Conservation (phyloP, 148 eudicot species). For the Rhododendron henanense region DNA sequence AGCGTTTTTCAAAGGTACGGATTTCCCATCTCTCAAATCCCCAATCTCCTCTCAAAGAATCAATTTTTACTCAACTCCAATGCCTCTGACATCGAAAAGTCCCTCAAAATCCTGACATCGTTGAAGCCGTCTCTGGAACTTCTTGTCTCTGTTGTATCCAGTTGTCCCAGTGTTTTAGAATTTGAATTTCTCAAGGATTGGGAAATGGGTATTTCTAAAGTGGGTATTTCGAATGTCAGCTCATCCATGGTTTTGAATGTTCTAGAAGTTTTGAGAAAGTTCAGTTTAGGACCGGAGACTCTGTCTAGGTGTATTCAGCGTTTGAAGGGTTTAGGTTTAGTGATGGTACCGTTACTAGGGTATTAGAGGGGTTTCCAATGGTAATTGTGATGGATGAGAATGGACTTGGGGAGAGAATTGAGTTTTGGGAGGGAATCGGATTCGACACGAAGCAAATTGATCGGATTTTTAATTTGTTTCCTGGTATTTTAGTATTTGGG, state of each 20-base stretch:
- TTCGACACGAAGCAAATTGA: conserved; percentile 32
- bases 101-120: conserved; percentile 42
- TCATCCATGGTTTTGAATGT: conserved; percentile 29
- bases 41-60: conserved; percentile 43
- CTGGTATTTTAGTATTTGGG: conserved; percentile 46
- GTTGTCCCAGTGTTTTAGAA: conserved; percentile 58
- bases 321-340: conserved; percentile 60
- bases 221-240: conserved; percentile 18
- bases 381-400: conserved; percentile 45
- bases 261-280: conserved; percentile 54
- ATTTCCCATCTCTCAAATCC: conserved; percentile 46
- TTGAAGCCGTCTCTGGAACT: conserved; percentile 44
- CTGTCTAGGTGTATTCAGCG: conserved; percentile 33
- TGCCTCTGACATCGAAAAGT: conserved; percentile 46
- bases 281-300: conserved; percentile 38
- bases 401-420: conserved; percentile 34
- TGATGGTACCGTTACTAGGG: conserved; percentile 45
- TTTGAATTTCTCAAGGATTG: conserved; percentile 63
- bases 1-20: conserved; percentile 63
- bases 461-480: conserved; percentile 33
- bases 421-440: conserved; percentile 44
- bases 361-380: conserved; percentile 54
- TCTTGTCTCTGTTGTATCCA: conserved; percentile 38
- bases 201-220: conserved; percentile 37
- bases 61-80: conserved; percentile 36